Percentiles rank a stretch among this genome's conserved stretches.
phyloP scores from a whole-genome alignment of 2,329 filamentous ascomycete species.

The Fusarium fujikuroi region DNA sequence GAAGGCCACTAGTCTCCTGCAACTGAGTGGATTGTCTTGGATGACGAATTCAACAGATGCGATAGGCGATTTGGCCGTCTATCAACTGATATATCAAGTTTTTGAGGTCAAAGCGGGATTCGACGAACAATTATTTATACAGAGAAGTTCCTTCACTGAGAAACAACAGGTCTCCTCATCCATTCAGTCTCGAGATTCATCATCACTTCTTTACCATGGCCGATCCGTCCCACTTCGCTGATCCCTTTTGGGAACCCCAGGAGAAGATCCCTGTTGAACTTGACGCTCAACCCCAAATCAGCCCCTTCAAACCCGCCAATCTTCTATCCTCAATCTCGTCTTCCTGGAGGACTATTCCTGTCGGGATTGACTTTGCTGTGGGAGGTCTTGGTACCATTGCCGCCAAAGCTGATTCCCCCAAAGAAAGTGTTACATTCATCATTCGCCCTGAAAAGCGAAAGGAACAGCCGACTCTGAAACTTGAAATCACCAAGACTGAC shows the following conservation, averaged over 20 bases:
- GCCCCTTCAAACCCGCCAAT: neutral
- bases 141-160: rapidly evolving
- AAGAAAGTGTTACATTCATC: neutral
- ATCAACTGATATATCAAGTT: neutral
- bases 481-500: neutral
- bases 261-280: neutral
- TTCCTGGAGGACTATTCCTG: neutral
- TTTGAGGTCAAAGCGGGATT: neutral
- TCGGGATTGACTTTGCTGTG: neutral
- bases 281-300: neutral
- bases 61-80: neutral
- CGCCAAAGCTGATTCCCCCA: neutral
- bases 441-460: neutral
- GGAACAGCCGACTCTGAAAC: neutral
- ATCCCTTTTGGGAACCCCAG: constrained; percentile 1
- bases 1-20: neutral
- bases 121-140: neutral
- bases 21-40: neutral
- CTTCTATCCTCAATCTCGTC: neutral
- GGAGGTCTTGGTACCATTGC: neutral
- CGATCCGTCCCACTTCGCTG: neutral
- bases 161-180: rapidly evolving
- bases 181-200: neutral
- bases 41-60: neutral
- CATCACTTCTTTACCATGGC: neutral